A percentile compares a stretch with the other conserved stretches of the same genome.
phyloP scores from a whole-genome alignment of 305 asterid species.

The Fraxinus dipetala region DNA sequence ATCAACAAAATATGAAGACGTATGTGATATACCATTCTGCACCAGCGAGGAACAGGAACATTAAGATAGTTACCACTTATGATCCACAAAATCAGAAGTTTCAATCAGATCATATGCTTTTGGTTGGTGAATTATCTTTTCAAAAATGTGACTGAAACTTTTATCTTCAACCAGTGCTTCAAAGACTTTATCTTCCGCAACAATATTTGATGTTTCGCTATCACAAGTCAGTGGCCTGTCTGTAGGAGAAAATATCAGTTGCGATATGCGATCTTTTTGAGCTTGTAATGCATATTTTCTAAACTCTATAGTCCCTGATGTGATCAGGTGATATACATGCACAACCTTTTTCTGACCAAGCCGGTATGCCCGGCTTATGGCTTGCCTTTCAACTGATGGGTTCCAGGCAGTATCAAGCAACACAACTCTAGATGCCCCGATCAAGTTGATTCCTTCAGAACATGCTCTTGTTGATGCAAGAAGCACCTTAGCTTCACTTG shows the following conservation, averaged over 20 bases:
- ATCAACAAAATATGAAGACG: background rate
- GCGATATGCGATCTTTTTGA: constrained; percentile 25
- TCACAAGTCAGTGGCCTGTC: background rate
- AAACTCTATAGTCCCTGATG: constrained; percentile 24
- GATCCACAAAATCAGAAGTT: background rate
- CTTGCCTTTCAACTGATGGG: constrained; percentile 22
- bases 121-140: constrained; percentile 15
- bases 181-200: constrained; percentile 18
- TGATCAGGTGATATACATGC: constrained; percentile 28
- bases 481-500: constrained; percentile 30
- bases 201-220: background rate
- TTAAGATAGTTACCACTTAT: background rate
- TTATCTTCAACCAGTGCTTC: constrained; percentile 23
- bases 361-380: constrained; percentile 37
- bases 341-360: constrained; percentile 36
- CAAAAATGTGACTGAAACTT: constrained; percentile 19
- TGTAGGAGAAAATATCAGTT: constrained; percentile 27
- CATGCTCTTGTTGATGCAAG: constrained; percentile 38
- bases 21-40: background rate
- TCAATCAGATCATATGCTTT: background rate
- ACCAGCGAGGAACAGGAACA: background rate
- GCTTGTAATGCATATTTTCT: constrained; percentile 14
- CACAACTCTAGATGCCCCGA: constrained; percentile 38
- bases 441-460: constrained; percentile 35
- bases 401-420: constrained; percentile 39